Percentiles rank a stretch among this genome's conserved stretches.
phyloP scores from a whole-genome alignment of 805 yeast genomes.

The Candida tallmaniae region DNA sequence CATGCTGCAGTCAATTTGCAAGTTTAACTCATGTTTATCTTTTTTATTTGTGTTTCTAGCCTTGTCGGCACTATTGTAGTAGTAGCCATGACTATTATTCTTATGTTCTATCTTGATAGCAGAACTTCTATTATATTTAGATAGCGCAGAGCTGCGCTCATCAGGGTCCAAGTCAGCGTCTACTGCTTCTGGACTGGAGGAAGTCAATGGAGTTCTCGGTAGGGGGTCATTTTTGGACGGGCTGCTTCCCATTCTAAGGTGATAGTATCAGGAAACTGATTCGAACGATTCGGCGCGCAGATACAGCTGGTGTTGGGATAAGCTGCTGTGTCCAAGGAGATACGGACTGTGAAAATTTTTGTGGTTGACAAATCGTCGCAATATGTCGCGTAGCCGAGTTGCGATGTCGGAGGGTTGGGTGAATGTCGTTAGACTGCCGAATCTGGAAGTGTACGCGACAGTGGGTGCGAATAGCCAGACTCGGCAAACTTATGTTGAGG shows the following conservation, averaged over 20 bases:
- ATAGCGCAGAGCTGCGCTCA: constrained; percentile 40
- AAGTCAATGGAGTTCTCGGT: constrained; percentile 27
- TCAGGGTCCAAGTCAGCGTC: constrained; percentile 38
- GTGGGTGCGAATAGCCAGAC: too few species aligned
- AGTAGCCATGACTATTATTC: constrained; percentile 5
- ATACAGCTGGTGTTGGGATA: too few species aligned
- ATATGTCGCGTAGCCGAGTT: too few species aligned
- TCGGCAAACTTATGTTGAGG: neutral
- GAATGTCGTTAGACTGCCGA: neutral
- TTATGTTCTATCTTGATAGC: constrained; percentile 14
- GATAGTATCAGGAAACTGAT: too few species aligned
- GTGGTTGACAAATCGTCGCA: too few species aligned
- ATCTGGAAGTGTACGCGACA: neutral
- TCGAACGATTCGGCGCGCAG: too few species aligned
- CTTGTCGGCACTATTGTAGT: constrained; percentile 1
- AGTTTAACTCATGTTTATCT: constrained; percentile 20
- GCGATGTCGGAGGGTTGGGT: too few species aligned
- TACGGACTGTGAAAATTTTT: too few species aligned
- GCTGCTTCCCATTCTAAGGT: constrained; percentile 66
- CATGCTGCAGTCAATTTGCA: constrained; percentile 45
- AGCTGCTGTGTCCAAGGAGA: too few species aligned
- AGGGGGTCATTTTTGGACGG: constrained; percentile 53
- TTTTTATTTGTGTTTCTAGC: constrained; percentile 5
- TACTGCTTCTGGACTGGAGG: constrained; percentile 7
- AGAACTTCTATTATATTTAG: constrained; percentile 12